Evolutionary conservation across 345 rosid genomes (phyloP).

Genomic region (Syzygium aqueum): DNA sequence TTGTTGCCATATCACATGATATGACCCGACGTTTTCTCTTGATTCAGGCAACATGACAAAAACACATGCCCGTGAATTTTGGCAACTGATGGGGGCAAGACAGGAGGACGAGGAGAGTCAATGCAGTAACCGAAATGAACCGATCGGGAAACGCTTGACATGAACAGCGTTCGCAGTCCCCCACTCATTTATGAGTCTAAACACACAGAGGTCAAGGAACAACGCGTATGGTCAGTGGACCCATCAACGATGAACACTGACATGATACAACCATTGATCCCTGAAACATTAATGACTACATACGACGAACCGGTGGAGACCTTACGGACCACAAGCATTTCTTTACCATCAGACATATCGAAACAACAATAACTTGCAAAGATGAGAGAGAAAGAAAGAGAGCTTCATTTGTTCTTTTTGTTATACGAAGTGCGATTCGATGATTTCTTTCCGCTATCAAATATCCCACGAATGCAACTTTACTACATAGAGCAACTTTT

Average conservation of each 20-base stretch:
- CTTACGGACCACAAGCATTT: neutral
- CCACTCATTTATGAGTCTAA: neutral
- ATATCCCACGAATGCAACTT: neutral
- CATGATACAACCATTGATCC: neutral
- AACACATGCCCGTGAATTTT: neutral
- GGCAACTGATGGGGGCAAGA: neutral
- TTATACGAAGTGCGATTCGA: neutral
- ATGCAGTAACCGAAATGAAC: neutral
- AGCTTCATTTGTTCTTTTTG: neutral
- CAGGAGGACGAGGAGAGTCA: neutral
- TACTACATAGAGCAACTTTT: neutral
- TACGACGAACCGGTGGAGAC: neutral
- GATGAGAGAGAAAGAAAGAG: slow-evolving; percentile 1
- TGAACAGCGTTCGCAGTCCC: neutral
- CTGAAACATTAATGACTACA: neutral
- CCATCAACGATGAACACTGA: neutral
- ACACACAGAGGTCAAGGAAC: neutral
- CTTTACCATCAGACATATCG: neutral
- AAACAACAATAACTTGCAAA: neutral
- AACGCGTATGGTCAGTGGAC: neutral
- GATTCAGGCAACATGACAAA: neutral
- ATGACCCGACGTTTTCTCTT: neutral
- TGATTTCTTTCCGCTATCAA: neutral
- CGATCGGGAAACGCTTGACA: neutral
- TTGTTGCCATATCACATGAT: neutral